Evolutionary conservation across 345 rosid species (phyloP), one percentile per base, ranked within the genome.

Genomic region (Chamaenerion angustifolium): DNA sequence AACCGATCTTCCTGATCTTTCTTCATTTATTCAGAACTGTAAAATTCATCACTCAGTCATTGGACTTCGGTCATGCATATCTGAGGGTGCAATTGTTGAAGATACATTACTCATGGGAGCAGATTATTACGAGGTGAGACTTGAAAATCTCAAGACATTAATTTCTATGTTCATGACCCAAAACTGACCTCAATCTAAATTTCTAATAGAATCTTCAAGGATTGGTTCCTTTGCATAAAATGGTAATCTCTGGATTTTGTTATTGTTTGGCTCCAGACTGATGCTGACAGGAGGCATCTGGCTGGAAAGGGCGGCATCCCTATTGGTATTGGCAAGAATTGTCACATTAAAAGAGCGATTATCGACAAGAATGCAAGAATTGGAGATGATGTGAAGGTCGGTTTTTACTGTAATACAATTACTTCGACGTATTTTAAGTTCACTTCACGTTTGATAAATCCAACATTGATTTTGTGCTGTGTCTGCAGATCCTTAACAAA

Each of bases 321-420:
- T 2, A 83, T 88, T 14, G 94, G 96, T 15, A 88, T 88, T 42
- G 94, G 94, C 63, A 76, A 76, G 72, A 76, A 73, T 46, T 77
- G 94, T 4, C 94, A 83, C 58, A 66, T 88, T 59, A 88, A 83
- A 72, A 79, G 90, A 74, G 90, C 96, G 42, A 88, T 88, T 54
- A 88, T 88, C 45, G 94, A 88, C 80, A 88, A 88, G 74, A 83
- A 83, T 58, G 96, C 96, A 12, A 72, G 96, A 56, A 77, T 88
- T 48, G 94, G 96, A 4, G 83, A 76, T 45, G 76, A 81, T 48
- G 94, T 88, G 68, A 88, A 79, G 96, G 90, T 83, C 16, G 37
- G 6, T 31, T 31, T 31, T 21, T 21, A n/a, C n/a, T n/a, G n/a
- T n/a, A n/a, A n/a, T n/a, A n/a, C n/a, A n/a, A n/a, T n/a, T n/a